phyloP scores from a whole-genome alignment of 495 filamentous ascomycete species.

The Annulohypoxylon stygium region DNA sequence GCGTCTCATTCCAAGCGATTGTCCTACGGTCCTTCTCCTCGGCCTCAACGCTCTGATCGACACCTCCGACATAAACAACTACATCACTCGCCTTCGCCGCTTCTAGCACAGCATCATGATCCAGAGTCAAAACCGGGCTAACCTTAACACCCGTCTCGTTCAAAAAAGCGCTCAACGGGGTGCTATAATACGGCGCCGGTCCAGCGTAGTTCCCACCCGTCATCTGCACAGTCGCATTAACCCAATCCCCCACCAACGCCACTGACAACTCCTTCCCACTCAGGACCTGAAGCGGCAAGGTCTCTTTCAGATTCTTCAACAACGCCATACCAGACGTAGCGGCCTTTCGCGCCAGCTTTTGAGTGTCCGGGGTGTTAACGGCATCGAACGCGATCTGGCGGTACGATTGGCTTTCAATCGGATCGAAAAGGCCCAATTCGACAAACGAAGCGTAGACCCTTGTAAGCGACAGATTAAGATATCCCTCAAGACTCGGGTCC shows the following conservation, averaged over 20 bases:
- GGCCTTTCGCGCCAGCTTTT: not conserved
- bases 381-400: conserved; percentile 4
- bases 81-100: conserved; percentile 10
- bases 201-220: not conserved
- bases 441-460: not conserved
- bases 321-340: not conserved
- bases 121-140: not conserved
- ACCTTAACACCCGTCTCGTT: conserved; percentile 3
- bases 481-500: conserved; percentile 1
- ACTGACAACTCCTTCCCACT: not conserved
- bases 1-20: conserved; percentile 8
- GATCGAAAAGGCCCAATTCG: not conserved
- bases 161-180: not conserved
- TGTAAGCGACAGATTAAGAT: not conserved
- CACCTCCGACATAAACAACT: not conserved
- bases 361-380: conserved; percentile 5
- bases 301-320: conserved; percentile 1
- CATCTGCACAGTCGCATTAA: not conserved
- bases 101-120: not conserved
- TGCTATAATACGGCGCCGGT: conserved; percentile 5
- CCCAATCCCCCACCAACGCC: conserved; percentile 5
- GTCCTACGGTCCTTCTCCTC: not conserved
- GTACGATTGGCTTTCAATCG: not conserved
- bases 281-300: not conserved
- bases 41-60: conserved; percentile 12